phyloP scores from a whole-genome alignment of 2,329 filamentous ascomycete species.

The Zarea fungicola region DNA sequence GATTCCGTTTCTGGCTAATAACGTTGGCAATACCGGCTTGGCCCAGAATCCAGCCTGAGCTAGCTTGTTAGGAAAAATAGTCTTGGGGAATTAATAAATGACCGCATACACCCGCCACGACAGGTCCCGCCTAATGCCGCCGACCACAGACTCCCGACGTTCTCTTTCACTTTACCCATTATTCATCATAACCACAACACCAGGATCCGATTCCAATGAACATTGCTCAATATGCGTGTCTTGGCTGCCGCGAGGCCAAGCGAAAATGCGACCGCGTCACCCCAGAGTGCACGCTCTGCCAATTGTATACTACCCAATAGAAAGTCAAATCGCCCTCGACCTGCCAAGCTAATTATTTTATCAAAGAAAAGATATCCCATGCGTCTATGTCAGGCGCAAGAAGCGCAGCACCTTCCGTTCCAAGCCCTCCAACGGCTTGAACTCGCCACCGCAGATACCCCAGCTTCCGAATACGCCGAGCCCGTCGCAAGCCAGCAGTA shows the following conservation, averaged over 20 bases:
- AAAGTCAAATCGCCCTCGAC: too few relatives aligned
- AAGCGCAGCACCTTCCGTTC: conserved; percentile 6
- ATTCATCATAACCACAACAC: too few relatives aligned
- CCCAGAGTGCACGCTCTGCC: conserved; percentile 5
- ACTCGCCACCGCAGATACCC: neutral
- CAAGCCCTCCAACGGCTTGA: neutral
- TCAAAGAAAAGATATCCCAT: neutral
- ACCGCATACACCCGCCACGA: too few relatives aligned
- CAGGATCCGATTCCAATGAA: neutral
- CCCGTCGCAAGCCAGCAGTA: conserved; percentile 3
- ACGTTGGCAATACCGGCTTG: too few relatives aligned
- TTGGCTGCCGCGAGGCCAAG: conserved; percentile 5
- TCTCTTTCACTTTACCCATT: too few relatives aligned
- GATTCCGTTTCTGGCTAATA: too few relatives aligned
- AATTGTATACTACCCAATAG: conserved; percentile 3
- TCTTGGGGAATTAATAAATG: too few relatives aligned
- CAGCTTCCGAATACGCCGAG: conserved; percentile 2
- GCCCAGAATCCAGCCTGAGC: too few relatives aligned
- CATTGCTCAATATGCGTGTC: neutral
- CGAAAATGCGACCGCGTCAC: conserved; percentile 6
- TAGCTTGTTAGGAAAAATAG: too few relatives aligned
- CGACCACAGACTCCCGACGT: too few relatives aligned
- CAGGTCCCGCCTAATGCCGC: too few relatives aligned
- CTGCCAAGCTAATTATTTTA: too few relatives aligned
- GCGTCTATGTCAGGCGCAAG: neutral